Base-by-base conservation (phyloP, 2,329 filamentous ascomycete genomes). In the Penicillium expansum region DNA sequence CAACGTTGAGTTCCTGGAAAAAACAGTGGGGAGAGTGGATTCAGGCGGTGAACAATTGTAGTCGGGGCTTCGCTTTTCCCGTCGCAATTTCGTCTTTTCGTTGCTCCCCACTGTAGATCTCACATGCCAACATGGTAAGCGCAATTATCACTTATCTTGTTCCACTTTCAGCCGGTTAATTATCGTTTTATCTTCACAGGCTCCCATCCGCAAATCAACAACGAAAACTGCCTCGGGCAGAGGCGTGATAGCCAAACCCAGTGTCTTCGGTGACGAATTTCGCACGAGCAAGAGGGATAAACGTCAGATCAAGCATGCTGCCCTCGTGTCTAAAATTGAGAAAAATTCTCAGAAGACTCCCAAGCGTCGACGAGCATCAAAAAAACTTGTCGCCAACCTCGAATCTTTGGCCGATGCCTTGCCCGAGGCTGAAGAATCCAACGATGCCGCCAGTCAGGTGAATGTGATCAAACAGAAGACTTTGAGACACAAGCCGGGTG, bases 251-350 rank as follows among this genome's bases (percentile, higher is more conserved):
- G 30, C 38, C 30, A 43, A 50, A 35, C 37, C 45, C 13, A 44
- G n/a, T 41, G 41, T 51, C 13, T 69, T 73, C 49, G 59, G 67
- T 42, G 67, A 76, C 52, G 71, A 74, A 7, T 92, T 93, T 74
- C 78, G 86, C 59, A 83, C 86, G 53, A 86, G 82, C 61, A 97
- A 97, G 76, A 87, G 84, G 70, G 90, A 95, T 78, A 96, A 93
- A 79, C 89, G 88, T 24, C 78, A 82, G 33, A 90, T 95, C 67
- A 92, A 92, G 71, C 91, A 91, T 79, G 88, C 89, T 0, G 77
- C 86, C 14, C 91, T 97, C 62, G 80, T 96, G 29, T 87, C 86
- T 20, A 89, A 87, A 61, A 89, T 96, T 67, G 79, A 86, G 63
- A 91, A 92, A 63, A 76, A 80, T 7, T 70, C 75, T 52, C 72